Percentiles rank a stretch among this genome's conserved stretches.
phyloP scores from a whole-genome alignment of 768 basidiomycete species.

The Solioccasus polychromus region DNA sequence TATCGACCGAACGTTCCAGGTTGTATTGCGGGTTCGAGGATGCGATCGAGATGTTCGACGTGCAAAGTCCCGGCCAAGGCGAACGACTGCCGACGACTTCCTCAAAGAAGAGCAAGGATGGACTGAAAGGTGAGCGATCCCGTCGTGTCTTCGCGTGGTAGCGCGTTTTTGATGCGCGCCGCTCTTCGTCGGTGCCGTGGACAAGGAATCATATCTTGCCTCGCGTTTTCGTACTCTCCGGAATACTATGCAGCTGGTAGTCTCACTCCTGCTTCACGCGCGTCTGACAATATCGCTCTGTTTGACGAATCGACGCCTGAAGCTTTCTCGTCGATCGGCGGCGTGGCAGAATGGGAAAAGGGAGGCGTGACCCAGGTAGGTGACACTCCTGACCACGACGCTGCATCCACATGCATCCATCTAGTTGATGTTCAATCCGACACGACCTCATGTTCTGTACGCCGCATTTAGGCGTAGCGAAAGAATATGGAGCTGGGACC shows the following conservation, averaged over 20 bases:
- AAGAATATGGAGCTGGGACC: conserved; percentile 73
- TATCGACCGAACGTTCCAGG: no score
- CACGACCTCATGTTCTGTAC: conserved; percentile 67
- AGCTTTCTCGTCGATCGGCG: conserved; percentile 62
- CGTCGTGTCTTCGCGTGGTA: not conserved
- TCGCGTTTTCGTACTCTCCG: conserved; percentile 69
- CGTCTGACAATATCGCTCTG: conserved; percentile 56
- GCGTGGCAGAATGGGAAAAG: conserved; percentile 38
- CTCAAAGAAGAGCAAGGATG: conserved; percentile 76
- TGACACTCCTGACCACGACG: not conserved
- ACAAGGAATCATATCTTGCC: conserved; percentile 82
- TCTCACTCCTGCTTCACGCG: conserved; percentile 46
- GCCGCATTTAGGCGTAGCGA: conserved; percentile 68
- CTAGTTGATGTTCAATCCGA: conserved; percentile 78
- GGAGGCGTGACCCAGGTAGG: conserved; percentile 50
- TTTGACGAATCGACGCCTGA: conserved; percentile 59
- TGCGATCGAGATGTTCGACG: conserved; percentile 83
- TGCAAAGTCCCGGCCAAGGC: conserved; percentile 71
- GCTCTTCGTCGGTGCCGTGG: not conserved
- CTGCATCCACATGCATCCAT: not conserved
- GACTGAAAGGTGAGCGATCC: conserved; percentile 70
- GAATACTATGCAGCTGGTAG: conserved; percentile 81
- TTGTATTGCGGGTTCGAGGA: conserved; percentile 86
- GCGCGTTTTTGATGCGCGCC: not conserved
- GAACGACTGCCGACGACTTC: conserved; percentile 67